phyloP scores from a whole-genome alignment of 73 alveolate species.

The Tetrahymena malaccensis region DNA sequence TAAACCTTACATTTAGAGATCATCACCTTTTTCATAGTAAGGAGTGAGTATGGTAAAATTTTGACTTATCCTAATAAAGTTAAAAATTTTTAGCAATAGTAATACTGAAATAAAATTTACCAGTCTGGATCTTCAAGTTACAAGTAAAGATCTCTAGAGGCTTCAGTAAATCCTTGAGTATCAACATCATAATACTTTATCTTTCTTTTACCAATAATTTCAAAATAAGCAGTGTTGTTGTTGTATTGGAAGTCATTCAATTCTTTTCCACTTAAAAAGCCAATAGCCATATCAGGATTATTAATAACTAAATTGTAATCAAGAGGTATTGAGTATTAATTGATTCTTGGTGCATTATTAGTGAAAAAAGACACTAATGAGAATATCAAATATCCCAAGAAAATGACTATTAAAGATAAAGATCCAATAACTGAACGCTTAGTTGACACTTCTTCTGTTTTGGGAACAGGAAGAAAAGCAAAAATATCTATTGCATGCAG shows the following conservation, averaged over 20 bases:
- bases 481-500: slow-evolving; percentile 12
- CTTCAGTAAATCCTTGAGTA: not conserved
- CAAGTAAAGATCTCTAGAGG: not conserved
- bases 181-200: not conserved
- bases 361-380: not conserved
- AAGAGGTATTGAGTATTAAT: not conserved
- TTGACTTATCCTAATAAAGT: not conserved
- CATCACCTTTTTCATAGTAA: not conserved
- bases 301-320: not conserved
- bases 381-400: not conserved
- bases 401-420: not conserved
- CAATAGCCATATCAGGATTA: slow-evolving; percentile 18
- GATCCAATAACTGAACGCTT: slow-evolving; percentile 22
- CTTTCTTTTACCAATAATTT: not conserved
- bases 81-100: not conserved
- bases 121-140: not conserved
- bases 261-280: slow-evolving; percentile 4
- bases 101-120: not conserved
- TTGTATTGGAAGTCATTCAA: not conserved
- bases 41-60: not conserved
- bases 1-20: not conserved
- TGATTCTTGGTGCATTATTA: slow-evolving; percentile 25
- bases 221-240: not conserved
- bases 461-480: slow-evolving; percentile 27
- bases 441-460: slow-evolving; percentile 34